These are phyloP conservation scores for Betula pendula DNA, from an alignment of 306 rosid genomes.

Conservation along the genomic window DNA sequence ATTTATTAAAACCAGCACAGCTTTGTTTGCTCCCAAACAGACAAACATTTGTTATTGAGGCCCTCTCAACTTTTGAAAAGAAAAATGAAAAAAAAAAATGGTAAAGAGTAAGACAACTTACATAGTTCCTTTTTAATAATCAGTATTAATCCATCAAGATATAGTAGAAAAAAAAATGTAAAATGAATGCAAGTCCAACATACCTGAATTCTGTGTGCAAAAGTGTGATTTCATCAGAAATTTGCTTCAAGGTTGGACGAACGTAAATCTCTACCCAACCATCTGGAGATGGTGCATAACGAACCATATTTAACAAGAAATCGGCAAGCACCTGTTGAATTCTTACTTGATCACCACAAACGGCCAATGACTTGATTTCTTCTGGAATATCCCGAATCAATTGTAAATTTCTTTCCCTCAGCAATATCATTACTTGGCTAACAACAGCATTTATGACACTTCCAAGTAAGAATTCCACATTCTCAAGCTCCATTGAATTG, in stretches of 20 bases:
- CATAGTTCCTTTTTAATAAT: background rate
- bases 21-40: background rate
- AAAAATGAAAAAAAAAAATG: background rate
- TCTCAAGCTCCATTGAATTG: conserved; percentile 90
- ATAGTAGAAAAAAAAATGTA: conserved; percentile 1
- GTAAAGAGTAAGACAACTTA: background rate
- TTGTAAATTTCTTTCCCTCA: conserved; percentile 86
- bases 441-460: conserved; percentile 94
- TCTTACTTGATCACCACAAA: conserved; percentile 91
- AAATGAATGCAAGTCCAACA: conserved; percentile 22
- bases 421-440: conserved; percentile 91
- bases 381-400: conserved; percentile 97
- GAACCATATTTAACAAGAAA: conserved; percentile 89
- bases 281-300: conserved; percentile 82
- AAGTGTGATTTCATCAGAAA: conserved; percentile 57
- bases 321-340: conserved; percentile 92
- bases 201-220: conserved; percentile 91
- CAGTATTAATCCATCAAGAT: background rate
- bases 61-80: background rate
- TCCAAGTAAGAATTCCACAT: conserved; percentile 81
- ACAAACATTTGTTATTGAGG: background rate
- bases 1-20: background rate
- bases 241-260: conserved; percentile 68
- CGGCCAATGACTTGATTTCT: conserved; percentile 87
- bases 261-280: conserved; percentile 98